phyloP scores from a whole-genome alignment of 192 early-diverging fungal genomes.

The Dispira simplex region DNA sequence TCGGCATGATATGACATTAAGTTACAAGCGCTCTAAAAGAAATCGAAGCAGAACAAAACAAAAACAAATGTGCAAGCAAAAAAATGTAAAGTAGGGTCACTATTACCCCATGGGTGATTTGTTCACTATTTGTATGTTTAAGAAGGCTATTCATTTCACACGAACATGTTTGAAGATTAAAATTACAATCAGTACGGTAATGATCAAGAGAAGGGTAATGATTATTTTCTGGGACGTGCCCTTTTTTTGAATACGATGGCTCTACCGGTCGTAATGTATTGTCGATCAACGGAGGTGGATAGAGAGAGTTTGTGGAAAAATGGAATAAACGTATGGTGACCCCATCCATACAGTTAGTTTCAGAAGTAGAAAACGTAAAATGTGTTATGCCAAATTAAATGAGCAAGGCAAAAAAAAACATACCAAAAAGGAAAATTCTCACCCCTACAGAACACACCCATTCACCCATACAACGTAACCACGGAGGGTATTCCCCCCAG shows the following conservation, averaged over 20 bases:
- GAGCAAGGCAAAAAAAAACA: background rate
- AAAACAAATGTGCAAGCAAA: background rate
- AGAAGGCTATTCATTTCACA: background rate
- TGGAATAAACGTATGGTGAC: background rate
- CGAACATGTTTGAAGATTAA: constrained; percentile 41
- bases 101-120: background rate
- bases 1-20: background rate
- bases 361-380: constrained; percentile 4
- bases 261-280: constrained; percentile 25
- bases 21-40: background rate
- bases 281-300: no score
- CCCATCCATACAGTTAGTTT: constrained; percentile 2
- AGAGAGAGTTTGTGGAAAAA: background rate
- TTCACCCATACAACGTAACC: no score
- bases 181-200: constrained; percentile 63
- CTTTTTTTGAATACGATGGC: constrained; percentile 63
- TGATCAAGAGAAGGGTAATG: constrained; percentile 55
- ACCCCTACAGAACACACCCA: no score
- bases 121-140: background rate
- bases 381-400: background rate
- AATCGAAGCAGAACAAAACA: background rate
- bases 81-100: background rate
- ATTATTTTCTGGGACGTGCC: constrained; percentile 74
- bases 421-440: background rate
- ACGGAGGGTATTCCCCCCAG: no score